Conservation (phyloP, 129 eudicot genomes). For the Rutidosis leptorrhynchoides region DNA sequence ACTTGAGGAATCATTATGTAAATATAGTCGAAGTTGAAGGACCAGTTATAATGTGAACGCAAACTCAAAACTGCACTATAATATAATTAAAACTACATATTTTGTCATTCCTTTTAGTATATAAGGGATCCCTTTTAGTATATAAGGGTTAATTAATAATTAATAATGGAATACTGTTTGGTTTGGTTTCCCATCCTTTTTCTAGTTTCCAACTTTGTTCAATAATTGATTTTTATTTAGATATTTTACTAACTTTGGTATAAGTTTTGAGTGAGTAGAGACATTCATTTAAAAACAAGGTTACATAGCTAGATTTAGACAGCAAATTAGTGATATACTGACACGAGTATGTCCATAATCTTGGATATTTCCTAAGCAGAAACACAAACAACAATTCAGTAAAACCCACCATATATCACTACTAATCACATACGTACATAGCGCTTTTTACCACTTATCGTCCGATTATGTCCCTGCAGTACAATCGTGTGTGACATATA, state of each 20-base stretch:
- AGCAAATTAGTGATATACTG: not conserved
- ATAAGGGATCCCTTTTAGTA: too few relatives aligned
- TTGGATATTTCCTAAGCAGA: conserved; percentile 7
- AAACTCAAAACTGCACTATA: too few relatives aligned
- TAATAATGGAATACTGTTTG: not conserved
- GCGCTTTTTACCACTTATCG: not conserved
- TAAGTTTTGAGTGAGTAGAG: not conserved
- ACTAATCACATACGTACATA: not conserved
- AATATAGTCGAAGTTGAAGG: too few relatives aligned
- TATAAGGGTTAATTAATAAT: too few relatives aligned
- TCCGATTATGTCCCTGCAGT: not conserved
- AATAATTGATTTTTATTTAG: not conserved
- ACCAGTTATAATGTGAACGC: too few relatives aligned
- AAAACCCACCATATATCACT: not conserved
- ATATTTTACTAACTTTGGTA: conserved; percentile 1
- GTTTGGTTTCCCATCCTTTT: not conserved
- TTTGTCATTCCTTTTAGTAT: too few relatives aligned
- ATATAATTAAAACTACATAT: too few relatives aligned
- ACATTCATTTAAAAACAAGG: not conserved
- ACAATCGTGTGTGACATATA: not conserved
- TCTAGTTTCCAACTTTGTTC: not conserved
- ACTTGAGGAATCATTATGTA: too few relatives aligned
- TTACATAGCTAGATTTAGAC: not conserved
- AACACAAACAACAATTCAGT: conserved; percentile 5
- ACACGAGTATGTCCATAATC: not conserved